These are phyloP conservation scores for Mycena epipterygia DNA, from an alignment of 768 basidiomycete species.

Conservation along the genomic window DNA sequence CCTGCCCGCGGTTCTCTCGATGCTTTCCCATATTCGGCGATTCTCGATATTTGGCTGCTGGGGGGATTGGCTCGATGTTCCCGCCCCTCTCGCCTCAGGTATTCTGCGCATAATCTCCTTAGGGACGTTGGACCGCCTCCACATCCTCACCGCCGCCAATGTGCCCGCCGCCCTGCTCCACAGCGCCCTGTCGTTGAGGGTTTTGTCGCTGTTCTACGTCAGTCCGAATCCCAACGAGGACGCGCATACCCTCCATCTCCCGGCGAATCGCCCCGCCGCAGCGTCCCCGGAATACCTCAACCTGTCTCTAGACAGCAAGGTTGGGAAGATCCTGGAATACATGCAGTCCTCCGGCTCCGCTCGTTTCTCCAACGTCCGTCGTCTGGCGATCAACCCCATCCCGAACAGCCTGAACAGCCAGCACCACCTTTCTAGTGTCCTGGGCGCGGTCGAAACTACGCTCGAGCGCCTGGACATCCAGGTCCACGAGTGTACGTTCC, in stretches of 20 bases:
- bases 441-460: constrained; percentile 14
- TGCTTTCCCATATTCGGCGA: constrained; percentile 13
- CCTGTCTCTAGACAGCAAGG: constrained; percentile 23
- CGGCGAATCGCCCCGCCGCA: not conserved
- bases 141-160: constrained; percentile 26
- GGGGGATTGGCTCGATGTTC: constrained; percentile 23
- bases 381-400: constrained; percentile 26
- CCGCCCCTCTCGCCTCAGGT: not conserved
- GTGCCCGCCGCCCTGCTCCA: constrained; percentile 12
- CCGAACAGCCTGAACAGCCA: constrained; percentile 13
- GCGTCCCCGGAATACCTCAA: constrained; percentile 20
- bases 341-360: not conserved
- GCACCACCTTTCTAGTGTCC: not conserved
- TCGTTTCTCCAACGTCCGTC: constrained; percentile 9
- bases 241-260: not conserved
- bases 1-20: constrained; percentile 15
- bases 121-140: constrained; percentile 16
- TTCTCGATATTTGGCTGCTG: constrained; percentile 28
- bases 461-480: constrained; percentile 29
- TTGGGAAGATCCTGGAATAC: constrained; percentile 15
- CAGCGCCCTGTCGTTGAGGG: constrained; percentile 3
- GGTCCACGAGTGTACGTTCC: constrained; percentile 21
- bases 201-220: constrained; percentile 24
- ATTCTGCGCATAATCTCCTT: not conserved
- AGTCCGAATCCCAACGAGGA: constrained; percentile 2